A percentile compares a stretch with the other conserved stretches of the same genome.
Conservation (phyloP, 495 filamentous ascomycete genomes). For the Xylaria scruposa region DNA sequence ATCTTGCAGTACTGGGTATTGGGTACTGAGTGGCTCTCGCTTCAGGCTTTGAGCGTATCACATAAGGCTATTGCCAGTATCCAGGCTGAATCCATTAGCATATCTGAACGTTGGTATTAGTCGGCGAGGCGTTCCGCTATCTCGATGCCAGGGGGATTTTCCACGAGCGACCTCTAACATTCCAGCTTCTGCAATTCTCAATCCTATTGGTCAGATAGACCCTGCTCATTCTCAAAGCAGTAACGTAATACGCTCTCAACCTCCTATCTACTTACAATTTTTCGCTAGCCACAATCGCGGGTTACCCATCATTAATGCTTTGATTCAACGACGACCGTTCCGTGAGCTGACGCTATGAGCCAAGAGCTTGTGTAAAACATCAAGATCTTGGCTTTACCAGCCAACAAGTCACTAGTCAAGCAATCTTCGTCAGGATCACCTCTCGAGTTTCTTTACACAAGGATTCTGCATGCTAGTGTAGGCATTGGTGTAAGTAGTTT, state of each 20-base stretch:
- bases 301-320: conserved; percentile 1
- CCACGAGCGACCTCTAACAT: conserved; percentile 17
- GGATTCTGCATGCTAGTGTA: not conserved
- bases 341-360: not conserved
- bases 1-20: not conserved
- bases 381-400: not conserved
- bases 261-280: not conserved
- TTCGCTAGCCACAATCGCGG: not conserved
- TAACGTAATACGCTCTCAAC: not conserved
- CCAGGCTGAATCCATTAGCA: conserved; percentile 6
- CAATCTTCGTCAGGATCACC: not conserved
- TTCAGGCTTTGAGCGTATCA: not conserved
- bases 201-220: conserved; percentile 16
- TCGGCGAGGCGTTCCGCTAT: conserved; percentile 18
- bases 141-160: conserved; percentile 10
- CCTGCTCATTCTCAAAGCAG: conserved; percentile 19
- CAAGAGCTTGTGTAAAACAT: not conserved
- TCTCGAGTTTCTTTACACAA: not conserved
- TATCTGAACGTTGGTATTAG: not conserved
- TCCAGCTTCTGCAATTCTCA: conserved; percentile 1
- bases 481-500: not conserved
- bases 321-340: not conserved
- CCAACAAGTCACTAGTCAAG: not conserved
- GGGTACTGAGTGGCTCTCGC: not conserved
- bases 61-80: not conserved